Evolutionary conservation across 23 red algal species (phyloP).

Genomic region (Cyanidioschyzon merolae): DNA sequence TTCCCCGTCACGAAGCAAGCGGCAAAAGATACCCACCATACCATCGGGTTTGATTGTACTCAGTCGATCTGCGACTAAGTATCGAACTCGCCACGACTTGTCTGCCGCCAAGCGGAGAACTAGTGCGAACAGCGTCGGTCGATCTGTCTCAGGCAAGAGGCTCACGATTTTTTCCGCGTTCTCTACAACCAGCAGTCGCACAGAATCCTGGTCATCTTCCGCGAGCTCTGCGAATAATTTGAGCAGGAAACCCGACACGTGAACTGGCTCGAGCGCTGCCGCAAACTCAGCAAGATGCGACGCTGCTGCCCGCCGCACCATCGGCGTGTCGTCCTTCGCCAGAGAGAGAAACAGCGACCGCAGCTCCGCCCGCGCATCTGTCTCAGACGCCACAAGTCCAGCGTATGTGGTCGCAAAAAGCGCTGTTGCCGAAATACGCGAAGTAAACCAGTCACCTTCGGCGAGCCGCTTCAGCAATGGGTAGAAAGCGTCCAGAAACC

Average conservation of each 20-base stretch:
- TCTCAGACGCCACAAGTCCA: conserved; percentile 31
- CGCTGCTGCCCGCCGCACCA: conserved; percentile 87
- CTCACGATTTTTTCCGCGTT: conserved; percentile 59
- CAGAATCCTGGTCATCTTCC: conserved; percentile 94
- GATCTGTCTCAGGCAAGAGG: conserved; percentile 11
- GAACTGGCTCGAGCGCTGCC: conserved; percentile 27
- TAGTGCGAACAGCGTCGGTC: background rate
- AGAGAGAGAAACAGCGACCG: conserved; percentile 44
- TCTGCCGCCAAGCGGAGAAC: conserved; percentile 21
- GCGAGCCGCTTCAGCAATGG: conserved; percentile 75
- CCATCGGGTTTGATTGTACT: conserved; percentile 54
- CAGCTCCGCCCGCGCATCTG: conserved; percentile 36
- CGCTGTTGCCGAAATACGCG: conserved; percentile 74
- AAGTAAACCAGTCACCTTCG: conserved; percentile 95
- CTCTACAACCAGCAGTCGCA: conserved; percentile 79
- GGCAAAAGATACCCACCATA: conserved; percentile 40
- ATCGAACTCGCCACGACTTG: conserved; percentile 99
- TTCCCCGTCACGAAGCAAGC: conserved; percentile 70
- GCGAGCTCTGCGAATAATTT: conserved; percentile 65
- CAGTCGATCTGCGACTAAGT: conserved; percentile 68
- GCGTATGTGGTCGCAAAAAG: conserved; percentile 52
- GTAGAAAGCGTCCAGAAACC: conserved; percentile 22
- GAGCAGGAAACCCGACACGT: conserved; percentile 40
- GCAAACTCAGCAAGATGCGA: conserved; percentile 58
- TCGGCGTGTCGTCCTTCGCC: conserved; percentile 78